A percentile compares a stretch with the other conserved stretches of the same genome.
phyloP scores from a whole-genome alignment of 2,329 filamentous ascomycete genomes.

The Arthroderma uncinatum region DNA sequence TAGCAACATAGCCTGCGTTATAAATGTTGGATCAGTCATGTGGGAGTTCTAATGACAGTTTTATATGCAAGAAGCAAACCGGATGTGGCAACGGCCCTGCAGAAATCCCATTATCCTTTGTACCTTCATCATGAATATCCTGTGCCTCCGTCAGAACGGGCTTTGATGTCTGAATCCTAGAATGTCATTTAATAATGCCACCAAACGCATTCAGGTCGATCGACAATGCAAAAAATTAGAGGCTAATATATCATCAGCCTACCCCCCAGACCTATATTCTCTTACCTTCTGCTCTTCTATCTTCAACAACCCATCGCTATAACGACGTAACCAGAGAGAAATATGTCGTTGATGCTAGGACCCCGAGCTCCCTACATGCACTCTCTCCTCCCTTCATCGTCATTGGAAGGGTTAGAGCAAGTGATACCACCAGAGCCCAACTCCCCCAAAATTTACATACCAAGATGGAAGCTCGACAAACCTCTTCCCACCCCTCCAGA shows the following conservation, averaged over 20 bases:
- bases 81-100: background rate
- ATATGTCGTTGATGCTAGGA: background rate
- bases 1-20: background rate
- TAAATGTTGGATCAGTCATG: conserved; percentile 1
- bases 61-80: background rate
- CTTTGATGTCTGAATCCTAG: conserved; percentile 1
- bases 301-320: background rate
- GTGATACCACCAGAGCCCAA: conserved; percentile 1
- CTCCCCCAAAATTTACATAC: background rate
- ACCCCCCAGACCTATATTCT: background rate
- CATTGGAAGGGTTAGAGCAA: conserved; percentile 6
- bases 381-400: background rate
- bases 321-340: background rate
- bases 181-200: background rate
- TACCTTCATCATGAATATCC: background rate
- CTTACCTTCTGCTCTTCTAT: background rate
- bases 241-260: background rate
- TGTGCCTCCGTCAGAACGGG: background rate
- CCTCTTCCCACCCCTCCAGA: conserved; percentile 2
- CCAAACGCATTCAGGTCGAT: background rate
- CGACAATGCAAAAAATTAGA: background rate
- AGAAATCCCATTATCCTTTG: background rate
- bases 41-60: background rate
- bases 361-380: background rate
- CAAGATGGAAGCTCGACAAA: conserved; percentile 6